Base-by-base conservation (phyloP, 2,329 filamentous ascomycete species). In the Thelonectria blattea region DNA sequence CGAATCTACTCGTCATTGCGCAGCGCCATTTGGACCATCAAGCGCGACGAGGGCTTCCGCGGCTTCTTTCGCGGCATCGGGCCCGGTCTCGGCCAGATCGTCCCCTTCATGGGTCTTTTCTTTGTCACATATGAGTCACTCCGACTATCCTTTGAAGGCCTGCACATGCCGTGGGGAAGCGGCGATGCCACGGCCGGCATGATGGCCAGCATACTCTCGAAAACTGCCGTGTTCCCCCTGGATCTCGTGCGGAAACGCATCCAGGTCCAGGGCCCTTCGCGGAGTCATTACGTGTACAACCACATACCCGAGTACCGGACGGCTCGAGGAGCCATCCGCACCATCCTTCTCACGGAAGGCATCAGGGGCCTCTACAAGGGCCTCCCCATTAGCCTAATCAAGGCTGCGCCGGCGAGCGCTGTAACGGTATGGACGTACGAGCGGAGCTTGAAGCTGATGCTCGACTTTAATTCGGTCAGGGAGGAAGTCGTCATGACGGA, bases 351-450 rank as follows among this genome's bases (percentile, higher is more conserved):
- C 55, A 83, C 81, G 9, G 93, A 98, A 75, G 93, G 95, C 0
- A 69, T 88, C 45, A 83, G 91, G 56, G 93, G 94, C 0, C 74
- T 98, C 68, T 99, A 98, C 75, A 85, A 93, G 55, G 95, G 95
- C 0, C 79, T 99, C 73, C 90, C 89, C 1, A 93, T 98, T 57
- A 94, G 93, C 74, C 78, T 99, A 72, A 75, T 98, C 67, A 99
- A 99, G 81, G 92, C 94, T 32, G 95, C 94, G 20, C 95, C 95
- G n/a, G 88, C 91, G 27, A 95, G 91, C 74, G 92, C 93, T 7
- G 87, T 97, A 32, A 97, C 93, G 0, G 91, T 97, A 82, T 97
- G 93, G 92, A 96, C 92, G 2, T 97, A 97, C 76, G 93, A 97
- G 79, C 82, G 89, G 71, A 85, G 85, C 17, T 79, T 97, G 78